Evolutionary conservation across 495 filamentous ascomycete genomes (phyloP).

Genomic region (Oidiodendron maius): DNA sequence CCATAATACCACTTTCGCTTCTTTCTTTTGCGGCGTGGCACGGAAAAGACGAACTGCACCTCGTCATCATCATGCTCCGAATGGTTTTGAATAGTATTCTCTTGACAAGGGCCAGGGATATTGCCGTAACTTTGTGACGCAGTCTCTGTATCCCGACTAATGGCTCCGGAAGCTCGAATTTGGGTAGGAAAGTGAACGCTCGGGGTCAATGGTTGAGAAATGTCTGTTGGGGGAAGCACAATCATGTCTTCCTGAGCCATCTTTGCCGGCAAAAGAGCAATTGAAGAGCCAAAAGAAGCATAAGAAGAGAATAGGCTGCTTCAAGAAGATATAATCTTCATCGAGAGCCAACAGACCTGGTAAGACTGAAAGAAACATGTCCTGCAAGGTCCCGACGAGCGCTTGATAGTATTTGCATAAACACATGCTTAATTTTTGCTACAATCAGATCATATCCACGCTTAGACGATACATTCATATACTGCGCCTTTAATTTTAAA

Average conservation of each 20-base stretch:
- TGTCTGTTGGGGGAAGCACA: neutral
- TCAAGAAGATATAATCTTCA: constrained; percentile 14
- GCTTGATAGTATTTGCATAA: neutral
- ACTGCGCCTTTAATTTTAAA: neutral
- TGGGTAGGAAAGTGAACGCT: neutral
- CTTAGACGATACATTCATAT: neutral
- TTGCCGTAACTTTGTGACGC: neutral
- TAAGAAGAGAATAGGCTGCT: constrained; percentile 3
- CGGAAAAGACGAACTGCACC: constrained; percentile 36
- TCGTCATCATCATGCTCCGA: constrained; percentile 32
- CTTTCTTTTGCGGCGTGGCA: constrained; percentile 34
- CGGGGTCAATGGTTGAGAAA: too few species aligned
- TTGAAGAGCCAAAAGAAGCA: constrained; percentile 14
- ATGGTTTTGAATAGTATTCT: constrained; percentile 1
- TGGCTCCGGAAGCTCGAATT: too few species aligned
- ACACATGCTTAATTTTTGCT: too few species aligned
- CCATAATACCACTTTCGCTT: constrained; percentile 20
- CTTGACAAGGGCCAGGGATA: neutral
- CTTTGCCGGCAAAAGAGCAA: neutral
- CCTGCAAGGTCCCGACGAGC: constrained; percentile 6
- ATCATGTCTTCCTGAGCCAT: constrained; percentile 11
- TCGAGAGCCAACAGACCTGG: neutral
- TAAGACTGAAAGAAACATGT: constrained; percentile 12
- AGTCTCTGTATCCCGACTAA: too few species aligned
- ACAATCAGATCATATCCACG: neutral